These are phyloP conservation scores for Aspergillus niger DNA, from an alignment of 2,329 filamentous ascomycete species.

Conservation along the genomic window DNA sequence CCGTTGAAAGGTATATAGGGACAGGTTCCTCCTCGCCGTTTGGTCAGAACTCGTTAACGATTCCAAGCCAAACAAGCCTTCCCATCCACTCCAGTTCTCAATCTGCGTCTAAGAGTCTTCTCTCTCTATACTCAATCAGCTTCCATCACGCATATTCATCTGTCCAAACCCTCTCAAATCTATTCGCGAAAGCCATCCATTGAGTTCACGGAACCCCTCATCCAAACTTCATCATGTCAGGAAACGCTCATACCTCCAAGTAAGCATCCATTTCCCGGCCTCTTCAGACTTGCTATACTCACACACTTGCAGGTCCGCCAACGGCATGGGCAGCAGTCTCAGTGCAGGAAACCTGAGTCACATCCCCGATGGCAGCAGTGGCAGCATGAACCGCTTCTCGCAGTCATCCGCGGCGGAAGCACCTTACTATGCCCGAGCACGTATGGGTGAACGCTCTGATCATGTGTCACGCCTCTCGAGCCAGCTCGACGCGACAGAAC, in stretches of 20 bases:
- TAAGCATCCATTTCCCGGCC: slow-evolving; percentile 9
- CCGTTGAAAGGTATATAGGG: slow-evolving; percentile 18
- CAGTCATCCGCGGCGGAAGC: slow-evolving; percentile 31
- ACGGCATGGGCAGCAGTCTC: slow-evolving; percentile 28
- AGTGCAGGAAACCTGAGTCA: slow-evolving; percentile 32
- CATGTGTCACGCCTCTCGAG: slow-evolving; percentile 33
- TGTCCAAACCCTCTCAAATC: neutral
- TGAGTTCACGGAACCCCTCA: neutral
- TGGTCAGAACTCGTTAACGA: slow-evolving; percentile 4
- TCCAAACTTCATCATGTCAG: slow-evolving; percentile 15
- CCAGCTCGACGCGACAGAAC: slow-evolving; percentile 34
- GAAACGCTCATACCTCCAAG: slow-evolving; percentile 18
- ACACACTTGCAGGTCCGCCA: slow-evolving; percentile 21
- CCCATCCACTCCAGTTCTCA: neutral
- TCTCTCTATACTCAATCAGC: neutral
- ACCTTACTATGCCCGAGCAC: slow-evolving; percentile 36
- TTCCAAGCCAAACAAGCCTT: neutral
- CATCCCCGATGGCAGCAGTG: slow-evolving; percentile 26
- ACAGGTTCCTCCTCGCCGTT: neutral
- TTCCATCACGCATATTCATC: neutral
- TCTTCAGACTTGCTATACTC: neutral
- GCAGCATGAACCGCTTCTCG: slow-evolving; percentile 31
- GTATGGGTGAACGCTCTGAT: slow-evolving; percentile 33
- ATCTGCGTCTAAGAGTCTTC: neutral
- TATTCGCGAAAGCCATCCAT: neutral